Evolutionary conservation across 768 basidiomycete genomes (phyloP), one percentile per base, ranked within the genome.

Genomic region (Hericium rajendrae): DNA sequence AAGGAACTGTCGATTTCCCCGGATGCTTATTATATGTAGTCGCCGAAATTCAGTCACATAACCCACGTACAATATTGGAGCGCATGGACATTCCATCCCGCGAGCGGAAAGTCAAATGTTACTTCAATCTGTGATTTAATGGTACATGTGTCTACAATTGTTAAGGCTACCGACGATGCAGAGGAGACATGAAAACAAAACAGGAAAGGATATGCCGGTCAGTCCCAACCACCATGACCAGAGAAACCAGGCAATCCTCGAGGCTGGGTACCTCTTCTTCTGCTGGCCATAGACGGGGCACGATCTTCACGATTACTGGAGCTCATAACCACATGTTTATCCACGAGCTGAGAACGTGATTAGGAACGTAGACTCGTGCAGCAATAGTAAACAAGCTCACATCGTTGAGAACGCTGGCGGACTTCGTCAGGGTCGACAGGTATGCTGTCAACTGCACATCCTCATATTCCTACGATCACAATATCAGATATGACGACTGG

Each of bases 371-470:
- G 59, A 10, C 32, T 32, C 51, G 37, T 24, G 40, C 48, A 51
- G 13, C 48, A 38, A 57, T 26, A 20, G 20, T 15, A 41, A 39
- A 37, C 59, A n/a, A 2, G 65, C 91, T 65, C 66, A 95, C 94
- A 64, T 95, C 92, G 68, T 94, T 97, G 57, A 97, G 71, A 10
- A 86, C 81, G 62, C 86, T 86, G 15, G 94, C 79, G 32, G 90
- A 88, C 71, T 94, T 94, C 6, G 94, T 97, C 58, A 99, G 71
- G 13, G 85, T 82, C 0, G 92, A 85, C 12, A 99, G 76, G 71
- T 91, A 91, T 9, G 88, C 85, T 1, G 93, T 97, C 28, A 99
- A 74, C 59, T 97, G 92, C 15, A 95, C 93, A 68, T 99, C 94
- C 65, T 88, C 88, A 70, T 94, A 92, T 81, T 99, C 95, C 93